Percentiles rank a stretch among this genome's conserved stretches.
phyloP scores from a whole-genome alignment of 2,329 filamentous ascomycete species.

The Ophiostoma triangulosporum region DNA sequence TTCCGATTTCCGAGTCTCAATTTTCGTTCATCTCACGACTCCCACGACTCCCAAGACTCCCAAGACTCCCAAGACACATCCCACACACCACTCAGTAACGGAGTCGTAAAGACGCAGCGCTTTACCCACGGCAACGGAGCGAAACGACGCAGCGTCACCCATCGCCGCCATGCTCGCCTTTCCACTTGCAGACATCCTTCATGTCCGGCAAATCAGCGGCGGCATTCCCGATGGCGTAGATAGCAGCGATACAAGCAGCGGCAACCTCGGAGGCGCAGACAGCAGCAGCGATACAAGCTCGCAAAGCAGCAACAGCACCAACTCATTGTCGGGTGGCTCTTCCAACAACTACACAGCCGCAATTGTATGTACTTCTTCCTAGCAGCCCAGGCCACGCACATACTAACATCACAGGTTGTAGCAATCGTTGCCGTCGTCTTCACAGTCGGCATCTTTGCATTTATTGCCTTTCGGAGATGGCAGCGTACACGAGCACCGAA shows the following conservation, averaged over 20 bases:
- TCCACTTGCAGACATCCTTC: not conserved
- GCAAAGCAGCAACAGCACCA: not conserved
- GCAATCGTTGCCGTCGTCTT: not conserved
- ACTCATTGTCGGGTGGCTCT: not conserved
- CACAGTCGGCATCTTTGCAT: not conserved
- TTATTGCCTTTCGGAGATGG: slow-evolving; percentile 7
- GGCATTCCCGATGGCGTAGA: not conserved
- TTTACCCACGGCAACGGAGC: too few species aligned
- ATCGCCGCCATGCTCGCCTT: not conserved
- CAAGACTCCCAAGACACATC: too few species aligned
- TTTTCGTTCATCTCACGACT: not conserved
- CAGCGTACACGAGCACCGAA: not conserved
- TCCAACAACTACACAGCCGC: not conserved
- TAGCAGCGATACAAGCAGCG: not conserved
- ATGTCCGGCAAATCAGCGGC: not conserved
- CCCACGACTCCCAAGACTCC: too few species aligned
- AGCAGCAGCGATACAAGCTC: not conserved
- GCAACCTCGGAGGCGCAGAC: not conserved
- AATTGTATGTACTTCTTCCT: slow-evolving; percentile 1
- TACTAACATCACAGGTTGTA: not conserved
- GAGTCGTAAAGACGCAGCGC: not conserved
- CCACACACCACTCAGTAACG: not conserved
- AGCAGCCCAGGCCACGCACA: not conserved
- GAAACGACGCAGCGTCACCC: too few species aligned
- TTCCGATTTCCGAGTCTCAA: not conserved